Base-by-base conservation (phyloP, 768 basidiomycete genomes). In the Chalciporus pseudorubinellus region DNA sequence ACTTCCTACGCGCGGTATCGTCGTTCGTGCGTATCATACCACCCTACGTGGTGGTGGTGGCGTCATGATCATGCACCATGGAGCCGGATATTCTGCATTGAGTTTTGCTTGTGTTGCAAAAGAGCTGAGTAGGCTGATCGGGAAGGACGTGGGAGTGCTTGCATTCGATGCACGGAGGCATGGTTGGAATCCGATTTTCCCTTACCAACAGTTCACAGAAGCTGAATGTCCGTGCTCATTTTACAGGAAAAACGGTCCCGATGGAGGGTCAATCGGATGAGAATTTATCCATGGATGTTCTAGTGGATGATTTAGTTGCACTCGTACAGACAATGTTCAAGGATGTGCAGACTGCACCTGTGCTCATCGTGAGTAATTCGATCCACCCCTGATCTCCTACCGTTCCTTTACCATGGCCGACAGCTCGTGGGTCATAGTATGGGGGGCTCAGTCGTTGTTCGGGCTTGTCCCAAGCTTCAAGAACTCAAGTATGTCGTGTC, bases 381-480 rank as follows among this genome's bases (percentile, higher is more conserved):
- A 59, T 5, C 8, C 13, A 0, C 8, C 28, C 26, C 16, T 3
- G 3, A 16, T 45, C 4, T 20, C 26, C 12, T 26, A 36, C 13
- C 19, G 42, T 31, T 24, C 14, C 19, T 42, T 19, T 14, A 24
- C 21, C 38, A 42, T 20, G 6, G 29, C n/a, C 31, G 8, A 48
- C 46, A 92, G 88, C 79, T 97, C 7, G 78, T 97, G 9, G 97
- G 97, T 0, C 97, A 99, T 65, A 95, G 92, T 52, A 95, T 99
- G 88, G 97, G 97, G 13, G 95, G 95, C 21, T 86, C 94, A 0
- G 94, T 97, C 4, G 80, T 91, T 19, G 82, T 88, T 8, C 81
- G 84, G 5, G 78, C 85, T 2, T 84, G 83, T 53, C 82, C 90
- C 2, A 64, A 70, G 16, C 74, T 99, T 2, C 79, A 89, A 48